Evolutionary conservation across 108 stramenopile species (phyloP).

Genomic region (Halocafeteria seosinensis): DNA sequence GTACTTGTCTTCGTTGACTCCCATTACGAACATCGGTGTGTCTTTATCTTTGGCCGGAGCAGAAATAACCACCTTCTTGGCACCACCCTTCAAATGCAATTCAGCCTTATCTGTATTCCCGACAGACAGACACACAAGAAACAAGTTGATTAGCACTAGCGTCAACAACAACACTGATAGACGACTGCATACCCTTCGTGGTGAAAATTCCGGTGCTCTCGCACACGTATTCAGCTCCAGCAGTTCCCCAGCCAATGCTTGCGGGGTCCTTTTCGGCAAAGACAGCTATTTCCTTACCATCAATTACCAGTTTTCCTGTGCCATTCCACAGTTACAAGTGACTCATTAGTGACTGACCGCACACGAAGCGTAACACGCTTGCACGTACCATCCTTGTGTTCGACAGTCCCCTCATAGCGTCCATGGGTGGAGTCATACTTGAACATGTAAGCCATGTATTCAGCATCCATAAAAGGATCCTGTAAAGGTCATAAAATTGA

Average conservation of each 20-base stretch:
- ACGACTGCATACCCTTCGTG: too few relatives aligned
- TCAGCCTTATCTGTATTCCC: slow-evolving; percentile 53
- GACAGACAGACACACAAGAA: too few relatives aligned
- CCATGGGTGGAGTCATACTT: slow-evolving; percentile 88
- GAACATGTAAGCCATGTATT: slow-evolving; percentile 67
- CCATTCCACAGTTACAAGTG: too few relatives aligned
- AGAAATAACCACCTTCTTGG: slow-evolving; percentile 92
- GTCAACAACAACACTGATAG: too few relatives aligned
- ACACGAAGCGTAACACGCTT: too few relatives aligned
- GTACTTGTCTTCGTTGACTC: slow-evolving; percentile 78
- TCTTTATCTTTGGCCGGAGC: slow-evolving; percentile 78
- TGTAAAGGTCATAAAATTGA: not conserved
- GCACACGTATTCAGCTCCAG: slow-evolving; percentile 80
- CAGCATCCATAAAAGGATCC: slow-evolving; percentile 66
- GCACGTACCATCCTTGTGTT: slow-evolving; percentile 24
- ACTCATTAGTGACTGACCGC: too few relatives aligned
- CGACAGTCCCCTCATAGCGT: slow-evolving; percentile 42
- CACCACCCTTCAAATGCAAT: slow-evolving; percentile 68
- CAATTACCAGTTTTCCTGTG: slow-evolving; percentile 18
- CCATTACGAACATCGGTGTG: slow-evolving; percentile 97
- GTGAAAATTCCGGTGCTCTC: slow-evolving; percentile 93
- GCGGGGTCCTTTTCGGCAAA: slow-evolving; percentile 79
- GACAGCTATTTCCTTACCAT: slow-evolving; percentile 56
- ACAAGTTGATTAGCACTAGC: too few relatives aligned
- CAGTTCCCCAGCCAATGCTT: slow-evolving; percentile 71